These are phyloP conservation scores for Petunia hybrid DNA, from an alignment of 305 asterid genomes.

Conservation along the genomic window DNA sequence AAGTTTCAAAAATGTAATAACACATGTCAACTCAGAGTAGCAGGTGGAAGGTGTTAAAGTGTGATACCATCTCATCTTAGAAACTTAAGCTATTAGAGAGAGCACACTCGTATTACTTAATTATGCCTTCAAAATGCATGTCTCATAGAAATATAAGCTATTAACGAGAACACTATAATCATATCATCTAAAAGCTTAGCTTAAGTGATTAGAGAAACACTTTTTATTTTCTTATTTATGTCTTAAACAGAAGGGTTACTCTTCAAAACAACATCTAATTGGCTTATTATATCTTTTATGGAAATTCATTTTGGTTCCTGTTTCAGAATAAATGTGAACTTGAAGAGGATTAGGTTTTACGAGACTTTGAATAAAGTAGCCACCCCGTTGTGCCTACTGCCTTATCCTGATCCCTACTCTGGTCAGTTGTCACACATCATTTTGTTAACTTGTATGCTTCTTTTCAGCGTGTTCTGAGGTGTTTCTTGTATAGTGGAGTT, in stretches of 20 bases:
- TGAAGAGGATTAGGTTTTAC: neutral
- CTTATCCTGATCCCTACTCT: slow-evolving; percentile 15
- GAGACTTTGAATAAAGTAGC: neutral
- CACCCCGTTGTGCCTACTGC: neutral
- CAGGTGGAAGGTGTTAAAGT: neutral
- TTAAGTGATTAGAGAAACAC: too few relatives aligned
- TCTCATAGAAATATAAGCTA: too few relatives aligned
- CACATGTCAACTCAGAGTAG: neutral
- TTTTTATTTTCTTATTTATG: too few relatives aligned
- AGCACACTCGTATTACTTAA: too few relatives aligned
- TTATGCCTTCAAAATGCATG: too few relatives aligned
- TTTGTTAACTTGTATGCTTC: slow-evolving; percentile 30
- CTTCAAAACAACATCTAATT: slow-evolving; percentile 14
- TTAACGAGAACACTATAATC: too few relatives aligned
- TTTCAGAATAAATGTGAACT: neutral
- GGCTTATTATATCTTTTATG: neutral
- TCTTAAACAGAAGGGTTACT: neutral
- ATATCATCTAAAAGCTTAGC: too few relatives aligned
- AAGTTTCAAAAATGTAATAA: neutral
- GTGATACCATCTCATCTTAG: too few relatives aligned
- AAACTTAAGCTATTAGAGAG: too few relatives aligned
- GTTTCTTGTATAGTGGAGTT: slow-evolving; percentile 74
- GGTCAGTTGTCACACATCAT: neutral
- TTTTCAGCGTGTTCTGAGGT: slow-evolving; percentile 80
- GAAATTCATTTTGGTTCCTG: neutral